Conservation (phyloP, 1,284 basidiomycete genomes). For the Vanrija pseudolonga region DNA sequence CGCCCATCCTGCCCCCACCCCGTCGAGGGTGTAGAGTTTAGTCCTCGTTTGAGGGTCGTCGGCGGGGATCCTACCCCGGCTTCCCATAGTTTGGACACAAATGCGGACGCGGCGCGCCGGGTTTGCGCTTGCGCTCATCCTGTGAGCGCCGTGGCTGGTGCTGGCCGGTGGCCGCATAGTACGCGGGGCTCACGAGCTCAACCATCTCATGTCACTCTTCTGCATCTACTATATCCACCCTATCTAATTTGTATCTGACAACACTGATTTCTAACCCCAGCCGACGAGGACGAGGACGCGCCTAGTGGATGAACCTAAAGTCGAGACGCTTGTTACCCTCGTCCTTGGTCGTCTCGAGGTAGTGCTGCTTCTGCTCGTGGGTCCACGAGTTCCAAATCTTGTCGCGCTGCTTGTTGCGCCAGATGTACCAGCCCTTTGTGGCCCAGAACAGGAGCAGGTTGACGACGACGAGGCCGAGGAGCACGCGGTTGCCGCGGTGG, state of each 20-base stretch:
- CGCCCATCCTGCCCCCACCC: too few relatives aligned
- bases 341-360: slow-evolving; percentile 28
- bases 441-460: slow-evolving; percentile 20
- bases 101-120: slow-evolving; percentile 6
- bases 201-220: too few relatives aligned
- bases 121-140: too few relatives aligned
- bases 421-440: slow-evolving; percentile 21
- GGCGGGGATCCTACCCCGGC: slow-evolving; percentile 27
- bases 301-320: slow-evolving; percentile 6
- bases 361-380: slow-evolving; percentile 22
- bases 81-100: slow-evolving; percentile 44
- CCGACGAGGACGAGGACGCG: too few relatives aligned
- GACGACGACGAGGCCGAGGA: slow-evolving; percentile 27
- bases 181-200: too few relatives aligned
- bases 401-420: slow-evolving; percentile 25
- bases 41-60: slow-evolving; percentile 46
- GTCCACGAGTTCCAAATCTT: slow-evolving; percentile 31
- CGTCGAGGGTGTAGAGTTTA: too few relatives aligned
- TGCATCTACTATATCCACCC: too few relatives aligned
- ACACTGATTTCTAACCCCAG: too few relatives aligned
- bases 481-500: slow-evolving; percentile 34
- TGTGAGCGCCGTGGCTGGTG: too few relatives aligned
- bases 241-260: too few relatives aligned
- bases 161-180: too few relatives aligned
- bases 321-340: slow-evolving; percentile 29